A percentile compares a stretch with the other conserved stretches of the same genome.
These are phyloP conservation scores for Russula olivacea DNA, from an alignment of 768 basidiomycete species.

Conservation along the genomic window DNA sequence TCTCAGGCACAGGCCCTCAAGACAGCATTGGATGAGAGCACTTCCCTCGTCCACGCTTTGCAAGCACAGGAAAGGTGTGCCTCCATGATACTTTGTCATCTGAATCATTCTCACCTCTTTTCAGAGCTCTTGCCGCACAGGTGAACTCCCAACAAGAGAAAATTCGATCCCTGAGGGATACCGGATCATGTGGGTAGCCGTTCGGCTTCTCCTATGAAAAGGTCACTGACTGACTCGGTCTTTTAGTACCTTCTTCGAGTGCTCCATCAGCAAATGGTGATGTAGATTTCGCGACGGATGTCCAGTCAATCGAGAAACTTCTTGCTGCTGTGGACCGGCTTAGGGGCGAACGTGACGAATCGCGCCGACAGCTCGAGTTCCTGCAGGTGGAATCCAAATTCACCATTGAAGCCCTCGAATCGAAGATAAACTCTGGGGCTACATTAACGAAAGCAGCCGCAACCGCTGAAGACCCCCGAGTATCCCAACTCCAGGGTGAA, in stretches of 20 bases:
- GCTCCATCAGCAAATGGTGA: not conserved
- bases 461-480: slow-evolving; percentile 5
- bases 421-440: slow-evolving; percentile 38
- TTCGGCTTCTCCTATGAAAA: not conserved
- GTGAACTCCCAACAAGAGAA: slow-evolving; percentile 2
- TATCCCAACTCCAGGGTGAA: slow-evolving; percentile 23
- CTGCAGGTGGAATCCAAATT: slow-evolving; percentile 62
- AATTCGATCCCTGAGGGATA: not conserved
- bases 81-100: not conserved
- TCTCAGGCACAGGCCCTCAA: slow-evolving; percentile 28
- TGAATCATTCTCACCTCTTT: not conserved
- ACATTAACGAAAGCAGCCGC: slow-evolving; percentile 18
- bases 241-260: not conserved
- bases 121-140: slow-evolving; percentile 19
- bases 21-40: slow-evolving; percentile 25
- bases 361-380: slow-evolving; percentile 61
- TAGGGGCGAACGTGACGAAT: slow-evolving; percentile 56
- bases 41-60: slow-evolving; percentile 29
- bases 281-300: slow-evolving; percentile 21
- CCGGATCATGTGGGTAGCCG: not conserved
- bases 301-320: slow-evolving; percentile 45
- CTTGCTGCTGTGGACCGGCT: slow-evolving; percentile 60
- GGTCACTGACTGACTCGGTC: not conserved
- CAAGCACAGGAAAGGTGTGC: slow-evolving; percentile 28
- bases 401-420: slow-evolving; percentile 52